Conservation (phyloP, 73 alveolate species). For the Paramecium biaurelia region DNA sequence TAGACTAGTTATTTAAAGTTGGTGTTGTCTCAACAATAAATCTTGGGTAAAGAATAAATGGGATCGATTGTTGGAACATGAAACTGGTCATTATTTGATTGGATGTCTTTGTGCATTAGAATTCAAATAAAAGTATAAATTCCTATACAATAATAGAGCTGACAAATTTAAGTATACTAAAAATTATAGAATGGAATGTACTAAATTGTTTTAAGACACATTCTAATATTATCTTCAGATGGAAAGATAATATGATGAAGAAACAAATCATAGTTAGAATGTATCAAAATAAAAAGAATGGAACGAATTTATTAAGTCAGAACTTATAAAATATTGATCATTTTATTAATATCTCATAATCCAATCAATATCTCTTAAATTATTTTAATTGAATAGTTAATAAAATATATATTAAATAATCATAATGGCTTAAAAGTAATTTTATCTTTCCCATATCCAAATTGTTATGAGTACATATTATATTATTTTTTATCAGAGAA, state of each 20-base stretch:
- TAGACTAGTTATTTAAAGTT: not conserved
- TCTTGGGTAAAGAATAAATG: constrained; percentile 59
- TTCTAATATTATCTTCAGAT: not conserved
- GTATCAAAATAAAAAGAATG: constrained; percentile 15
- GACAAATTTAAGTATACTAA: constrained; percentile 40
- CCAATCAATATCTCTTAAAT: not conserved
- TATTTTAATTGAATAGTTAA: not conserved
- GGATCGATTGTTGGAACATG: constrained; percentile 57
- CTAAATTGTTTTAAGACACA: constrained; percentile 34
- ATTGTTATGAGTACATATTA: not conserved
- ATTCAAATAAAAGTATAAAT: constrained; percentile 46
- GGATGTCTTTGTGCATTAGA: constrained; percentile 63
- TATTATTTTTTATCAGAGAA: not conserved
- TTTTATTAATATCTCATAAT: not conserved
- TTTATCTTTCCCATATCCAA: constrained; percentile 14
- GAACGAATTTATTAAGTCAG: constrained; percentile 16
- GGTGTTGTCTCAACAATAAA: not conserved
- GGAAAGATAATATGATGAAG: constrained; percentile 43
- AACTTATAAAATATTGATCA: not conserved
- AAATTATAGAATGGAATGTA: constrained; percentile 44
- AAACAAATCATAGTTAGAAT: constrained; percentile 22
- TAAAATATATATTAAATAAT: not conserved
- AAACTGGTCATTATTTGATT: constrained; percentile 60
- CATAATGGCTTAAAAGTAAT: not conserved
- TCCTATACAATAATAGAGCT: not conserved